These are phyloP conservation scores for Trichothecium sympodiale DNA, from an alignment of 2,329 filamentous ascomycete genomes.

Conservation along the genomic window DNA sequence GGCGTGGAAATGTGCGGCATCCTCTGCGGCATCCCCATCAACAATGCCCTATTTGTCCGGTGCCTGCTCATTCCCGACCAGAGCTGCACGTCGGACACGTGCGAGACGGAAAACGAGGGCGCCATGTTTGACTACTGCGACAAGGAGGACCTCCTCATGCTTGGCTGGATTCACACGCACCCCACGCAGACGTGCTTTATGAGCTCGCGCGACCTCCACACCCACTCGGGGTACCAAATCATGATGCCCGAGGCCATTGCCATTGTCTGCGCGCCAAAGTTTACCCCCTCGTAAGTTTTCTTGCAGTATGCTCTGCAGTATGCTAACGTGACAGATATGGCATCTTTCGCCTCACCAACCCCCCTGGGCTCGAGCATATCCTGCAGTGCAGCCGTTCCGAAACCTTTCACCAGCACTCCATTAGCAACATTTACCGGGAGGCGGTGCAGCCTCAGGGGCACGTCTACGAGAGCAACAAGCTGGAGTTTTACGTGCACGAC, in stretches of 20 bases:
- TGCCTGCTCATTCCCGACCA: conserved; percentile 86
- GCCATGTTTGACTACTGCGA: conserved; percentile 85
- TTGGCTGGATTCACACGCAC: conserved; percentile 98
- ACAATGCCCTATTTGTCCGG: conserved; percentile 87
- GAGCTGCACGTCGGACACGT: conserved; percentile 81
- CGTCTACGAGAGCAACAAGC: conserved; percentile 55
- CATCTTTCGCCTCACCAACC: conserved; percentile 86
- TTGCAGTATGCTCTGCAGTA: neutral
- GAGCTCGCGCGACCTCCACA: conserved; percentile 88
- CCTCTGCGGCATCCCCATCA: conserved; percentile 79
- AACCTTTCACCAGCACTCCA: conserved; percentile 67
- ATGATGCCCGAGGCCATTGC: conserved; percentile 96
- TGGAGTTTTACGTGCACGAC: conserved; percentile 50
- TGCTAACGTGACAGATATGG: conserved; percentile 53
- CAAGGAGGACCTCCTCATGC: conserved; percentile 67
- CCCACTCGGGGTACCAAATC: conserved; percentile 85
- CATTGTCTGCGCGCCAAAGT: conserved; percentile 86
- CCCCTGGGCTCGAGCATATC: conserved; percentile 79
- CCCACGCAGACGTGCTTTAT: conserved; percentile 96
- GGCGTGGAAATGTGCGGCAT: conserved; percentile 95
- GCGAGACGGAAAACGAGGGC: conserved; percentile 82
- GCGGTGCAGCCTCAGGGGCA: conserved; percentile 56
- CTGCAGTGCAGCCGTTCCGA: conserved; percentile 66
- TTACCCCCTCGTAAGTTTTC: conserved; percentile 56
- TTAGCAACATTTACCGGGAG: conserved; percentile 66